Evolutionary conservation across 2,329 filamentous ascomycete species (phyloP).

Genomic region (Arthrobotrys sinensis): DNA sequence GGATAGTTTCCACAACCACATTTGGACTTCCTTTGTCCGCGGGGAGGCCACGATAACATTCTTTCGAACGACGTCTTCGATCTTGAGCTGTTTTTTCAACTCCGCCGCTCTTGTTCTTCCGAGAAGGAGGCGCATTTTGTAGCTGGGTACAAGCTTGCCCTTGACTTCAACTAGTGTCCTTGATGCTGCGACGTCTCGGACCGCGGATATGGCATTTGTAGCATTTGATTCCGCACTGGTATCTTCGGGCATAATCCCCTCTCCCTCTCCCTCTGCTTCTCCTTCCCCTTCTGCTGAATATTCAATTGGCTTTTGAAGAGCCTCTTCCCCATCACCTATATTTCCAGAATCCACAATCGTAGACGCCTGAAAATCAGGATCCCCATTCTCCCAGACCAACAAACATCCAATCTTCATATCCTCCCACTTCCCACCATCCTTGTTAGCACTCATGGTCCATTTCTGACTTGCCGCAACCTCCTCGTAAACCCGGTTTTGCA

Average conservation of each 20-base stretch:
- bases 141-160: slow-evolving; percentile 61
- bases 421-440: slow-evolving; percentile 58
- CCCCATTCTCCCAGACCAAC: slow-evolving; percentile 61
- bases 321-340: background rate
- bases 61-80: slow-evolving; percentile 56
- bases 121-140: slow-evolving; percentile 62
- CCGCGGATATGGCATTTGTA: background rate
- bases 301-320: background rate
- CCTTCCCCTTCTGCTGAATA: background rate
- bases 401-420: slow-evolving; percentile 61
- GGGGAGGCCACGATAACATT: slow-evolving; percentile 58
- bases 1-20: slow-evolving; percentile 63
- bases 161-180: slow-evolving; percentile 54
- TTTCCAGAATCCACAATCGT: slow-evolving; percentile 1
- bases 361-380: slow-evolving; percentile 17
- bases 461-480: slow-evolving; percentile 67
- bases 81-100: slow-evolving; percentile 60
- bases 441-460: slow-evolving; percentile 56
- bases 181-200: slow-evolving; percentile 4
- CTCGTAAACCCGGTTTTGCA: slow-evolving; percentile 71
- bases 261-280: background rate
- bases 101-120: slow-evolving; percentile 56
- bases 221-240: background rate
- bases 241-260: background rate
- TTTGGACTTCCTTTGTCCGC: slow-evolving; percentile 60